Base-by-base conservation (phyloP, 2,329 filamentous ascomycete genomes). In the Cadophora malorum region DNA sequence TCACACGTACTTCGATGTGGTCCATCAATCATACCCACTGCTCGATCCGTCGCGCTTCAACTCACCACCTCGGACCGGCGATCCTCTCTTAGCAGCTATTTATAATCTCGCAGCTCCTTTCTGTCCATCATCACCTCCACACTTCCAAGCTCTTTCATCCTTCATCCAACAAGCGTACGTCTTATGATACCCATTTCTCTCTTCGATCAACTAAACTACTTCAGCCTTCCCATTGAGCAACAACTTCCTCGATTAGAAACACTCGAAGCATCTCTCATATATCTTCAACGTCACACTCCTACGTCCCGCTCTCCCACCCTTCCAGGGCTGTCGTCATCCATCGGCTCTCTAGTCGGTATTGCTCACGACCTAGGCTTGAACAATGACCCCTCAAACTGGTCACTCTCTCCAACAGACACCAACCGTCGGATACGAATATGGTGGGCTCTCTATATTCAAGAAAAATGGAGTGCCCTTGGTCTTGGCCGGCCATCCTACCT, bases 381-480 rank as follows among this genome's bases (percentile, higher is more conserved):
- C 49, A 67, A 75, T 31, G 71, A 75, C 52, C 74, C 75, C 0
- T 59, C 71, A 9, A 64, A 56, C 45, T 78, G 76, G 76, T 68
- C 69, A 14, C 71, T 78, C 19, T 71, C 76, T 0, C 71, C 67
- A 8, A 70, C 73, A 50, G 76, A 78, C 58, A 64, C 68, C 14
- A 71, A 72, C 23, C 72, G 76, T 12, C 81, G 89, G 7, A 84
- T 86, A 70, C 80, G 89, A 19, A 79, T 91, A 1, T 88, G 86
- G 1, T 91, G 89, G 88, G 87, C 84, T 2, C 76, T 90, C 0
- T 90, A 85, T 70, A 87, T 89, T 80, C 87, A 90, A 74, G 88
- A 91, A 69, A 87, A 86, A 73, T 89, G 85, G 86, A 83, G 84
- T 1, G 83, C 85, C 0, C 80, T 87, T 23, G 82, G 85, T 38